Evolutionary conservation across 495 filamentous ascomycete species (phyloP), one percentile per base, ranked within the genome.

Genomic region (Annulohypoxylon maeteangense): DNA sequence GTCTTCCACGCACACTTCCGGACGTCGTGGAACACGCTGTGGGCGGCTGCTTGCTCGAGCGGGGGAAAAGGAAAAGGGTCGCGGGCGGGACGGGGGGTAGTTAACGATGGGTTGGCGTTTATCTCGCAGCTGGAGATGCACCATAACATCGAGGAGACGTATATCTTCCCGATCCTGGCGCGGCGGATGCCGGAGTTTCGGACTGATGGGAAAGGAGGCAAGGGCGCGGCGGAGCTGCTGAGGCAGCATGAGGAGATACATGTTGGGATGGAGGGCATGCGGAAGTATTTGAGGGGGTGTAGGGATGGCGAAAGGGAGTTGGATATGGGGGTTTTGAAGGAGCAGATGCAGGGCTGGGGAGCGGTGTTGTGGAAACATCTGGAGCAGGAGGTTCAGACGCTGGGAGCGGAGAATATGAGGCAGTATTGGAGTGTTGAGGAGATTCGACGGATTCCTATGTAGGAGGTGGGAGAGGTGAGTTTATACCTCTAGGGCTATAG

Each of bases 381-480:
- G 57, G 89, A 91, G 67, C 85, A 93, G 63, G 92, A 94, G 81
- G 91, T 94, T 4, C 68, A 82, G 71, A 86, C 88, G 29, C 77
- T 95, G 3, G 85, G 87, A 4, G 91, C 93, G 47, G 92, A 95
- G 75, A 95, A 93, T 77, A 97, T 98, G 94, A 84, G 93, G 74
- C 88, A 85, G 73, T 93, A 90, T 78, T 98, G 93, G 92, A 90
- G 83, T 0, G 27, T 88, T 42, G 87, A 91, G 61, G 94, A 97
- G 83, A 90, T 98, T 81, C 83, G 80, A 75, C 72, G 80, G 42
- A 84, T 97, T 78, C 90, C 89, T 1, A 91, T 93, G 79, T 94
- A 75, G 76, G 4, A n/a, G n/a, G n/a, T n/a, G 6, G 53, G 10
- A n/a, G 53, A 14, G 32, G 32, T 22, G 48, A 56, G n/a, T n/a